Evolutionary conservation across 805 yeast species (phyloP).

Genomic region (Diddensiella transvaalensis): DNA sequence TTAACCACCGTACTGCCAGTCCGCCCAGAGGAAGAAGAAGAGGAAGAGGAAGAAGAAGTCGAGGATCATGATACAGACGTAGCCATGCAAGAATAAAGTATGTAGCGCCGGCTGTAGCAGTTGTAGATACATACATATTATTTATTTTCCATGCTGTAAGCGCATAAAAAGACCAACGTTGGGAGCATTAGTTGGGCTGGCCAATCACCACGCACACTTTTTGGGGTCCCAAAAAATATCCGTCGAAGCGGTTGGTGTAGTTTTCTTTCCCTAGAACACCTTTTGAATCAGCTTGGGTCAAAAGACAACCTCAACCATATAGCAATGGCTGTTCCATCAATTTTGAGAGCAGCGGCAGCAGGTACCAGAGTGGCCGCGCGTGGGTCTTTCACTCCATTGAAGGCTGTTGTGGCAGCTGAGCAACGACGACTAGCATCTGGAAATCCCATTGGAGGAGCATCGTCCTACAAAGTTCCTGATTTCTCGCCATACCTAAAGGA

Average conservation of each 20-base stretch:
- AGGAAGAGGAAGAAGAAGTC: conserved; percentile 1
- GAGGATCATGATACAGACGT: not conserved
- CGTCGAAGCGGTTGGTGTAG: not conserved
- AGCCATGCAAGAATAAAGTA: not conserved
- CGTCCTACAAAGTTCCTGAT: conserved; percentile 89
- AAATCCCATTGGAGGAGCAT: conserved; percentile 40
- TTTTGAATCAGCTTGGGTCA: not conserved
- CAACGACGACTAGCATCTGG: conserved; percentile 8
- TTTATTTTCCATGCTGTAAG: not conserved
- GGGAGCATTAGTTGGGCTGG: too few species aligned
- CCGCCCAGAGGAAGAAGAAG: not conserved
- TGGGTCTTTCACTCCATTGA: not conserved
- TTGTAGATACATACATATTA: not conserved
- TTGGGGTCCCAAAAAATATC: not conserved
- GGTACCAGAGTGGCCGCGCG: not conserved
- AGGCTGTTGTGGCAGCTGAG: not conserved
- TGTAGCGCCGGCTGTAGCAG: too few species aligned
- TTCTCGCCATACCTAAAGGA: conserved; percentile 75
- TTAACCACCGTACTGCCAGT: not conserved
- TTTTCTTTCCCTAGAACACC: not conserved
- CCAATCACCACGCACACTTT: conserved; percentile 1
- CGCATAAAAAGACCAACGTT: not conserved
- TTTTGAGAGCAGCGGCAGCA: conserved; percentile 1
- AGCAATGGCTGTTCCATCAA: not conserved
- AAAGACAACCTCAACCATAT: not conserved